phyloP scores from a whole-genome alignment of 768 basidiomycete species.

The Amanita phalloides region DNA sequence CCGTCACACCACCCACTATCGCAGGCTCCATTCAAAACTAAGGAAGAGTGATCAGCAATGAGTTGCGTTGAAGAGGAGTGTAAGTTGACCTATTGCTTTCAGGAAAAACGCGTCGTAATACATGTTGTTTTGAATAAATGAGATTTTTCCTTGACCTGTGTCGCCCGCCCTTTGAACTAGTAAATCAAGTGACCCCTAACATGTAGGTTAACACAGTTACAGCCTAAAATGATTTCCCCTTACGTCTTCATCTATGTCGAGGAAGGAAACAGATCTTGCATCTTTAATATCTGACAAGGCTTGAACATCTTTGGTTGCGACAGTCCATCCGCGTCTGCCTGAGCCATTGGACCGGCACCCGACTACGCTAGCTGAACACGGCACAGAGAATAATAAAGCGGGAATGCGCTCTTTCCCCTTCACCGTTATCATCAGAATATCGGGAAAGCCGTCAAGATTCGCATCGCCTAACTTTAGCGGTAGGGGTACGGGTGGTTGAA shows the following conservation, averaged over 20 bases:
- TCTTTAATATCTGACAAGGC: constrained; percentile 61
- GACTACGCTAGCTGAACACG: constrained; percentile 40
- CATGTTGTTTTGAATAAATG: constrained; percentile 93
- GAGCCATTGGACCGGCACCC: constrained; percentile 43
- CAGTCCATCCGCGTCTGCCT: constrained; percentile 59
- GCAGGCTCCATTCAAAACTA: constrained; percentile 92
- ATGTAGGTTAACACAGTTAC: constrained; percentile 1
- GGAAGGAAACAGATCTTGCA: constrained; percentile 65
- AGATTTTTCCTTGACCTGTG: constrained; percentile 46
- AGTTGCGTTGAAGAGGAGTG: neutral
- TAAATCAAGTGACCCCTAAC: constrained; percentile 82
- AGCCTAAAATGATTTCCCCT: constrained; percentile 17
- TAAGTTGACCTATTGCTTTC: constrained; percentile 75
- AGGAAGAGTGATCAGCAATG: neutral
- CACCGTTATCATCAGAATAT: constrained; percentile 55
- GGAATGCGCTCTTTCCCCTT: constrained; percentile 38
- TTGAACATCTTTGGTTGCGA: constrained; percentile 42
- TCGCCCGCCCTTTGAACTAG: constrained; percentile 76
- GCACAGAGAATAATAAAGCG: constrained; percentile 51
- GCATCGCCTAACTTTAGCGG: constrained; percentile 80
- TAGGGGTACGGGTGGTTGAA: constrained; percentile 59
- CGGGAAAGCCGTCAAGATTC: constrained; percentile 92
- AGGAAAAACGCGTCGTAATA: constrained; percentile 99
- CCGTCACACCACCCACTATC: constrained; percentile 67
- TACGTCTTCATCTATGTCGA: constrained; percentile 96